Base-by-base conservation (phyloP, 1,284 basidiomycete genomes). In the Moesziomyces sp. region DNA sequence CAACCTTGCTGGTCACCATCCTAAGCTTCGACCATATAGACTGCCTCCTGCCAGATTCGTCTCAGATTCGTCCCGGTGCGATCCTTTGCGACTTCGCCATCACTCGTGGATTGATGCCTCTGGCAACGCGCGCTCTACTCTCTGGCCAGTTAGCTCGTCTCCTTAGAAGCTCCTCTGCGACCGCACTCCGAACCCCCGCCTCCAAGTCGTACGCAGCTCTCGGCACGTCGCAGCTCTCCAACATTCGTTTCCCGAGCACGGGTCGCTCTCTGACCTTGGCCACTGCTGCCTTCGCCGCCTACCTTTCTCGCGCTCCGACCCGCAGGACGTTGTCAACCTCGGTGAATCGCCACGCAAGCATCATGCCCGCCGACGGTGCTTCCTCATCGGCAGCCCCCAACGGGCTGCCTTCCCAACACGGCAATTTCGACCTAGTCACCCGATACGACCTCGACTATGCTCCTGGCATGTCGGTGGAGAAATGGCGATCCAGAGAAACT, bases 381-480 rank as follows among this genome's bases (percentile, higher is more conserved):
- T 21, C 56, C 5, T 43, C 59, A 11, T 23, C 47, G 43, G 18
- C 59, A 5, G 34, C 16, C 19, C 11, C 46, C 42, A 50, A 57
- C 40, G 60, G 47, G 14, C 23, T 53, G 4, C 70, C 70, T 30
- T 57, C 70, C 24, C 43, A 42, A 8, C 55, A 77, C 46, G 91
- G 89, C 55, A 92, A 93, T 81, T 94, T 93, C 78, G 91, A 93
- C 83, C 88, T 93, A 42, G 85, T 93, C 70, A 90, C 89, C 79
- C 87, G 88, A 35, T 85, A 92, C 77, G 89, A 90, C 76, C 86
- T 93, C 40, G 89, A 90, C 76, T 92, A 90, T 72, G 90, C 91
- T 4, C 80, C 81, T 2, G 91, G 92, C 75, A 89, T 93, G 62
- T 86, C 87, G 34, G 87, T 94, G 50, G 92, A 91, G 14, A 94